A percentile compares a stretch with the other conserved stretches of the same genome.
phyloP scores from a whole-genome alignment of 1,139 yeast species.

The Geotrichum candidum region DNA sequence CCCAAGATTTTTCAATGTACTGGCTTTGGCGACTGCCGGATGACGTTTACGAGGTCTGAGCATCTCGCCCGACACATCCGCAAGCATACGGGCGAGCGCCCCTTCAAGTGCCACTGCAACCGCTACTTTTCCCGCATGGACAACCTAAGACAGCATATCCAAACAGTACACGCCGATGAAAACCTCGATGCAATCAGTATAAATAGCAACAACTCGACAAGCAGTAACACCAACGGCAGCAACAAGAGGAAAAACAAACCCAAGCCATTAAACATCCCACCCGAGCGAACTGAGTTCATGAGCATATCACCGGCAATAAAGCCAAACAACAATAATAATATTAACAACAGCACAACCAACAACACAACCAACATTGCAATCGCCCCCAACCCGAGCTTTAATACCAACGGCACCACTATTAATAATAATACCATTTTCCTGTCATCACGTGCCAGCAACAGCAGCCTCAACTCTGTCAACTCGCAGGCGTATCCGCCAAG shows the following conservation, averaged over 20 bases:
- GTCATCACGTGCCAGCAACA: not conserved
- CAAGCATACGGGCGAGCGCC: constrained; percentile 93
- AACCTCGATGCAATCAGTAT: constrained; percentile 36
- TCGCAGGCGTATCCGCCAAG: not conserved
- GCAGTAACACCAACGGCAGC: not conserved
- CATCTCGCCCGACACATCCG: constrained; percentile 89
- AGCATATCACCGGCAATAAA: not conserved
- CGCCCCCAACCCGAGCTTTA: constrained; percentile 4
- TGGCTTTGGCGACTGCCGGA: constrained; percentile 80
- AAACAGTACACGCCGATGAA: constrained; percentile 84
- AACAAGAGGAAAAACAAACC: constrained; percentile 22
- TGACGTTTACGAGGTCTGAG: constrained; percentile 85
- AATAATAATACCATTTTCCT: constrained; percentile 8
- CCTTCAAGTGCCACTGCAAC: constrained; percentile 82
- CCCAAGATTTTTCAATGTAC: constrained; percentile 69
- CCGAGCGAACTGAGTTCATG: not conserved
- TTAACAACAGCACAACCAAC: not conserved
- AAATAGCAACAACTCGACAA: constrained; percentile 15
- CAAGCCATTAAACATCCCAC: constrained; percentile 8
- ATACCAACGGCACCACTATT: constrained; percentile 14
- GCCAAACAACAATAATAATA: constrained; percentile 12
- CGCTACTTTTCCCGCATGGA: constrained; percentile 80
- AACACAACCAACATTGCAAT: constrained; percentile 2
- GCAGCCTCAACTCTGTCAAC: not conserved
- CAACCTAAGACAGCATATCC: constrained; percentile 85